Evolutionary conservation across 345 rosid genomes (phyloP).

Genomic region (Eucalyptus brandiana): DNA sequence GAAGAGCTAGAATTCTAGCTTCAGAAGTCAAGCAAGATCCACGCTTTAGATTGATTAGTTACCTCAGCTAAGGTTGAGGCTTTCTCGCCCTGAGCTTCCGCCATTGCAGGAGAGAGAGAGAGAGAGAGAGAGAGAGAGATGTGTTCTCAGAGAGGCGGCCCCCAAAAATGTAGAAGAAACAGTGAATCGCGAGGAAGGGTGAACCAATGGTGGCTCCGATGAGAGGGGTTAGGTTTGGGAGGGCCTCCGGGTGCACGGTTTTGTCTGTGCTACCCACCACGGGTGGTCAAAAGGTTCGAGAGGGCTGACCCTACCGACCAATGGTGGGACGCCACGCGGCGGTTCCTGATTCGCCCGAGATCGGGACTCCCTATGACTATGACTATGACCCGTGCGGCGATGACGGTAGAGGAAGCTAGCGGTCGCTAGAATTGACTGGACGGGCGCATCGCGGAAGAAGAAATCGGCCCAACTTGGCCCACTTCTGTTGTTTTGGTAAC

Average conservation of each 20-base stretch:
- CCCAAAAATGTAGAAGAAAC: background rate
- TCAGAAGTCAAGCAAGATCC: background rate
- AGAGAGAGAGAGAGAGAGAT: background rate
- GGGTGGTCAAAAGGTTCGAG: background rate
- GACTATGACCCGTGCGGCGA: background rate
- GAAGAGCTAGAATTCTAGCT: background rate
- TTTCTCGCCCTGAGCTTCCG: slow-evolving; percentile 33
- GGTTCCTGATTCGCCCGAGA: background rate
- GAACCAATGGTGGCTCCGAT: background rate
- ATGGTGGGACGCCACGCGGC: background rate
- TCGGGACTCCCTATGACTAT: background rate
- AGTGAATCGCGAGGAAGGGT: background rate
- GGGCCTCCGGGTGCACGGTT: background rate
- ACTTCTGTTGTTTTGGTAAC: background rate
- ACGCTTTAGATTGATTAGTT: background rate
- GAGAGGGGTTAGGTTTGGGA: background rate
- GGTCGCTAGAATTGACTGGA: background rate
- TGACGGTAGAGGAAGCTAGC: background rate
- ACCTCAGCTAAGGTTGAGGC: slow-evolving; percentile 62
- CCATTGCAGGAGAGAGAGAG: slow-evolving; percentile 26
- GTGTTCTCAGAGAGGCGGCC: background rate
- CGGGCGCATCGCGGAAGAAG: background rate
- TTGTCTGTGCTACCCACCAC: background rate
- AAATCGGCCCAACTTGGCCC: background rate
- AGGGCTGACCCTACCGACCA: background rate